These are phyloP conservation scores for Pseudogymnoascus sp. DNA, from an alignment of 2,329 filamentous ascomycete genomes.

Conservation along the genomic window DNA sequence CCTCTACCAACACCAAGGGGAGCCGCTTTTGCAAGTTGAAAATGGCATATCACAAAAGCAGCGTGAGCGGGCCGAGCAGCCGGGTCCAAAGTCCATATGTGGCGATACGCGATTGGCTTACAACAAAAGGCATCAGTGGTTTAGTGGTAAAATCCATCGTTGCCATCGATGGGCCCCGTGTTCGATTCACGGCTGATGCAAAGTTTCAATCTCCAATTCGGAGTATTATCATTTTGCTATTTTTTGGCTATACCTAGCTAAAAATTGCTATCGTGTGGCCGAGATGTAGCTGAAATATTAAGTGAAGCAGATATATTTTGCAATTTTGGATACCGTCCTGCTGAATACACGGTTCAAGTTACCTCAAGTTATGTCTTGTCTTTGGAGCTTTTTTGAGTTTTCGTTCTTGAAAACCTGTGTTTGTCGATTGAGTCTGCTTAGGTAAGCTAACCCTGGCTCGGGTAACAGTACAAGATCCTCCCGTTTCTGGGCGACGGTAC, in stretches of 20 bases:
- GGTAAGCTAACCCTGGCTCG: not conserved
- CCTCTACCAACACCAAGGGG: not conserved
- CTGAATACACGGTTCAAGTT: not conserved
- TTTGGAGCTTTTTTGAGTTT: not conserved
- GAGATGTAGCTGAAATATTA: not conserved
- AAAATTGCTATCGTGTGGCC: not conserved
- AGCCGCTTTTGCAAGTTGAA: not conserved
- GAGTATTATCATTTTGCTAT: not conserved
- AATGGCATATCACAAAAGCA: not conserved
- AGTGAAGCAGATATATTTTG: not conserved
- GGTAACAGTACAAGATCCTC: not conserved
- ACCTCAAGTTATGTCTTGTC: not conserved
- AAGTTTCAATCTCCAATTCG: not conserved
- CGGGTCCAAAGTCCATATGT: not conserved
- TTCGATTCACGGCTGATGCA: conserved; percentile 25
- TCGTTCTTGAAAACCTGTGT: not conserved
- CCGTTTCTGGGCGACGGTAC: not conserved
- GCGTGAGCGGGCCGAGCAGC: no score
- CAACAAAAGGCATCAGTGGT: not conserved
- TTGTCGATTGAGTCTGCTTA: not conserved
- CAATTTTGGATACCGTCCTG: not conserved
- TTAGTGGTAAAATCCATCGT: conserved; percentile 26
- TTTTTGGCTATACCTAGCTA: not conserved
- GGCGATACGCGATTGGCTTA: not conserved
- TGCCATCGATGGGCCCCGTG: conserved; percentile 31